These are phyloP conservation scores for Eutypa lata DNA, from an alignment of 2,329 filamentous ascomycete genomes.

Conservation along the genomic window DNA sequence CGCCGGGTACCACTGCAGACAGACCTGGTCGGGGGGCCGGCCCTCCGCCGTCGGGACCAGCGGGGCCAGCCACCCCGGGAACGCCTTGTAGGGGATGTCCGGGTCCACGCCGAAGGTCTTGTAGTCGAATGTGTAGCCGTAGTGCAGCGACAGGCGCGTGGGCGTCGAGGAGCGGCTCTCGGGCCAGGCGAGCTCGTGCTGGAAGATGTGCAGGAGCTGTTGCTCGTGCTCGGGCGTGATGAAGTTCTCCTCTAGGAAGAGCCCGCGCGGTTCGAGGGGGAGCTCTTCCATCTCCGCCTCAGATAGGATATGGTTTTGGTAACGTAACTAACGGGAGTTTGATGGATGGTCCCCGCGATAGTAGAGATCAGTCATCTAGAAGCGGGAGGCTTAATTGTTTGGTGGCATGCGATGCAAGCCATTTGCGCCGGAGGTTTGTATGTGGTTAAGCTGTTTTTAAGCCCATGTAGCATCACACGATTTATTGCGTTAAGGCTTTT, in stretches of 20 bases:
- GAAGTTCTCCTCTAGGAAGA: conserved; percentile 45
- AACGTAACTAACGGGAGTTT: too few relatives aligned
- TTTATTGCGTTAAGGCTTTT: too few relatives aligned
- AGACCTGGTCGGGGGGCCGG: conserved; percentile 54
- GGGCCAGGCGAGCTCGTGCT: conserved; percentile 44
- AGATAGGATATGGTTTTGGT: too few relatives aligned
- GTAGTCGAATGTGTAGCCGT: conserved; percentile 56
- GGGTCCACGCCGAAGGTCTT: conserved; percentile 55
- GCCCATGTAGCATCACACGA: too few relatives aligned
- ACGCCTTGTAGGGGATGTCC: conserved; percentile 45
- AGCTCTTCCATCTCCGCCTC: too few relatives aligned
- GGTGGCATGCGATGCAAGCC: too few relatives aligned
- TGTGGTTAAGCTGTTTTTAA: too few relatives aligned
- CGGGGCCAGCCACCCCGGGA: conserved; percentile 49
- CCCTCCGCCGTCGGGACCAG: conserved; percentile 42
- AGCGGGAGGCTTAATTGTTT: too few relatives aligned
- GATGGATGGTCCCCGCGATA: too few relatives aligned
- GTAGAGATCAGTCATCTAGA: too few relatives aligned
- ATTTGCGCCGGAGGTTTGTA: too few relatives aligned
- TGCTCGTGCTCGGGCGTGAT: conserved; percentile 43
- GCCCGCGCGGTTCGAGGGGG: conserved; percentile 30
- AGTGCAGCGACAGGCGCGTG: conserved; percentile 47
- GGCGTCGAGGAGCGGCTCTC: conserved; percentile 13
- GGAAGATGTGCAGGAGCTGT: conserved; percentile 41
- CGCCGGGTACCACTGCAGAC: conserved; percentile 54